These are phyloP conservation scores for Tuber brumale DNA, from an alignment of 495 filamentous ascomycete species.

Conservation along the genomic window DNA sequence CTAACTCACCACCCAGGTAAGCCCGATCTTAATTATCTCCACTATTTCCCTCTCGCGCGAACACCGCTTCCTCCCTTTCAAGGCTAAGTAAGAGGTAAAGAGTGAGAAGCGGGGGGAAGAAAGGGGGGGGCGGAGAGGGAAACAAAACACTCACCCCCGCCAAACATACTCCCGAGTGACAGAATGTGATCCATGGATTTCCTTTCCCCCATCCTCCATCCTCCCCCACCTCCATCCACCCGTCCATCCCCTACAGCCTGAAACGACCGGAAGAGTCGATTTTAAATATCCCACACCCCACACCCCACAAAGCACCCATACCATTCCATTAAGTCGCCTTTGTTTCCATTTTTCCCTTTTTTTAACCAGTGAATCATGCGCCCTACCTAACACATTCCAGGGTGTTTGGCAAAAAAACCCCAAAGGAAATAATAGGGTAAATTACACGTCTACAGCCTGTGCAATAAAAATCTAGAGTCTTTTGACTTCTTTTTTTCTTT, in stretches of 20 bases:
- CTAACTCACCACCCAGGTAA: background rate
- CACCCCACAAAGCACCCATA: background rate
- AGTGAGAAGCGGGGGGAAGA: background rate
- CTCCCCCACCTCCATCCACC: background rate
- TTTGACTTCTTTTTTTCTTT: background rate
- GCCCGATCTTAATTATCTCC: background rate
- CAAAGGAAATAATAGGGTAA: background rate
- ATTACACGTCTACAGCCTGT: background rate
- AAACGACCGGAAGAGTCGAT: background rate
- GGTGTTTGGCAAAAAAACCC: background rate
- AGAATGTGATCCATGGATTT: background rate
- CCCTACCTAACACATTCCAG: background rate
- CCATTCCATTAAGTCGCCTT: background rate
- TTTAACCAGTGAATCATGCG: background rate
- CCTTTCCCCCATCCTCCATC: background rate
- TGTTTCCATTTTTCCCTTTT: background rate
- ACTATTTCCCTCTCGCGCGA: background rate
- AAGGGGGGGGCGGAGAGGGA: background rate
- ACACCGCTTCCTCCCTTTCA: background rate
- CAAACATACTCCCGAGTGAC: background rate
- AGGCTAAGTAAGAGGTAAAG: background rate
- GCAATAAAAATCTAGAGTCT: background rate
- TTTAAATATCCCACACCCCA: background rate
- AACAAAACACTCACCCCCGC: background rate
- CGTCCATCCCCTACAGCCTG: background rate